A percentile compares a stretch with the other conserved stretches of the same genome.
phyloP scores from a whole-genome alignment of 495 filamentous ascomycete genomes.

The Aspergillus carlsbadensis region DNA sequence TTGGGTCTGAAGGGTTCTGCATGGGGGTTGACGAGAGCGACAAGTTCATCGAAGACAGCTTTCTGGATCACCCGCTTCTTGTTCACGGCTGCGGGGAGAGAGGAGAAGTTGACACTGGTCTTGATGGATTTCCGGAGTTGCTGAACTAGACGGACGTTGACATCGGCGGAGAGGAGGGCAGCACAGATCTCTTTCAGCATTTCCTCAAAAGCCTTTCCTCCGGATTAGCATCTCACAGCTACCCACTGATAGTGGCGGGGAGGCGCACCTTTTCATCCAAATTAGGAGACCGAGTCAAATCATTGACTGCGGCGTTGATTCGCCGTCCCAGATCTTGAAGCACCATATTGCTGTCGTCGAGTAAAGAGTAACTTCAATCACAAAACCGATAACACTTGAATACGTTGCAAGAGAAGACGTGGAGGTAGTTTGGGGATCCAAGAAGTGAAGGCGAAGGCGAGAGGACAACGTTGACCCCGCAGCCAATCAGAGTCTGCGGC shows the following conservation, averaged over 20 bases:
- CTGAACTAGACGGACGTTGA: conserved; percentile 93
- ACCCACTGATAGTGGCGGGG: conserved; percentile 7
- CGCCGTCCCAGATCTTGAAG: conserved; percentile 97
- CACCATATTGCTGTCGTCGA: conserved; percentile 66
- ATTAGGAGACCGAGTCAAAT: conserved; percentile 86
- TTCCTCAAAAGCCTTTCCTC: conserved; percentile 81
- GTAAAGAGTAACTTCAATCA: not conserved
- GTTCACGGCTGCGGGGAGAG: conserved; percentile 82
- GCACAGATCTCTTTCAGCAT: conserved; percentile 98
- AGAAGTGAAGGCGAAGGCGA: conserved; percentile 11
- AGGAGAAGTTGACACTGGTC: conserved; percentile 85
- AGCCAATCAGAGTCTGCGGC: conserved; percentile 29
- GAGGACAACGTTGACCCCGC: conserved; percentile 32
- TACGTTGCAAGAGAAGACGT: conserved; percentile 2
- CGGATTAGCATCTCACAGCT: conserved; percentile 6
- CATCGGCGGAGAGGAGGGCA: conserved; percentile 91
- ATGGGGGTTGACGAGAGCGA: conserved; percentile 92
- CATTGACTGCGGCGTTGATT: conserved; percentile 93
- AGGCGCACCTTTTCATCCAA: conserved; percentile 88
- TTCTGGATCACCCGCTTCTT: conserved; percentile 99
- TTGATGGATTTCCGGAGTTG: conserved; percentile 92
- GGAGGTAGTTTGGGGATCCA: not conserved
- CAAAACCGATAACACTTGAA: not conserved
- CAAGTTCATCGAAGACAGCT: conserved; percentile 95
- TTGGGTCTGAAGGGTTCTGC: conserved; percentile 95